Evolutionary conservation across 2,329 filamentous ascomycete species (phyloP).

Genomic region (Stenocarpella maydis): DNA sequence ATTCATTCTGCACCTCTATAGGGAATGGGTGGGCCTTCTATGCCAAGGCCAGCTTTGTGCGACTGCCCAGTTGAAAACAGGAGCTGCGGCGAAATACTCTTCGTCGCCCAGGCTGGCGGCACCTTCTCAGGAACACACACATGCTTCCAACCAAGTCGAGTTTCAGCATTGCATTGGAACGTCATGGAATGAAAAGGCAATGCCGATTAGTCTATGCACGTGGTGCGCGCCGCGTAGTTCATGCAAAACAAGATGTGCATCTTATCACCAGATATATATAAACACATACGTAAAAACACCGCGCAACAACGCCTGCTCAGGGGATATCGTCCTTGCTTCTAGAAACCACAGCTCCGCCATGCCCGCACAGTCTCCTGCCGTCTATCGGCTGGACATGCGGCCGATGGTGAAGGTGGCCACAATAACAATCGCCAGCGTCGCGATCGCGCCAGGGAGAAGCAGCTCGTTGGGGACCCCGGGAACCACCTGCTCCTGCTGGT

Average conservation of each 20-base stretch:
- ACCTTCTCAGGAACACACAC: not conserved
- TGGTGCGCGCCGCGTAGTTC: not conserved
- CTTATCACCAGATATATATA: conserved; percentile 23
- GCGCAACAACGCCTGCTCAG: conserved; percentile 35
- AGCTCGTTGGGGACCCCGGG: conserved; percentile 93
- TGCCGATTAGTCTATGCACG: conserved; percentile 28
- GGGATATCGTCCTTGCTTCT: conserved; percentile 28
- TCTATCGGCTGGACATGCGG: conserved; percentile 66
- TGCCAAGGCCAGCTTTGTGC: too few species aligned
- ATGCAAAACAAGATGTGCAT: conserved; percentile 15
- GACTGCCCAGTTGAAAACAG: not conserved
- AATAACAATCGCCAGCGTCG: conserved; percentile 93
- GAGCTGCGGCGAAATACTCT: too few species aligned
- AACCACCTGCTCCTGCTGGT: conserved; percentile 74
- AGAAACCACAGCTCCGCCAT: conserved; percentile 11
- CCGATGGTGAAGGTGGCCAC: conserved; percentile 91
- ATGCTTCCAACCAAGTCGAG: not conserved
- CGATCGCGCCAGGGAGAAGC: conserved; percentile 90
- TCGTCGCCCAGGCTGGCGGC: not conserved
- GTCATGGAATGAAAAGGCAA: conserved; percentile 9
- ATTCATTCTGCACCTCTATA: too few species aligned
- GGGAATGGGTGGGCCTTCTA: too few species aligned
- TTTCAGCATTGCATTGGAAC: conserved; percentile 4
- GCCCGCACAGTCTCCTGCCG: not conserved
- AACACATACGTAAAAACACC: conserved; percentile 1